Conservation (phyloP, 2,329 filamentous ascomycete genomes). For the Colletotrichum ledebouriae region DNA sequence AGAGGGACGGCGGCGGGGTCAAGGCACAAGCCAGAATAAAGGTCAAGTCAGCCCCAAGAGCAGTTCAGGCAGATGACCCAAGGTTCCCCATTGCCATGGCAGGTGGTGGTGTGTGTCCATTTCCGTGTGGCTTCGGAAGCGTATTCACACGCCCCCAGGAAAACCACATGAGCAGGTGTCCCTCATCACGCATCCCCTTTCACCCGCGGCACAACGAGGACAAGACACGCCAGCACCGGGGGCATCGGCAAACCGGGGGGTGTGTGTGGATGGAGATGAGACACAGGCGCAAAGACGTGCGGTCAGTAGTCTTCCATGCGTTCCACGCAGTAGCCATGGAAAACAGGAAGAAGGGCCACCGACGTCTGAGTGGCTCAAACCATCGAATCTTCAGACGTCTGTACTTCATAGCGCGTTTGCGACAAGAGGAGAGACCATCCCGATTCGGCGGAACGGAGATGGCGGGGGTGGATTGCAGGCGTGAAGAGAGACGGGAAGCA, state of each 20-base stretch:
- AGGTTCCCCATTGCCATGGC: slow-evolving; percentile 17
- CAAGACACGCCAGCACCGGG: slow-evolving; percentile 21
- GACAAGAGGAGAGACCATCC: slow-evolving; percentile 34
- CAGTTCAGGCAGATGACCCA: slow-evolving; percentile 37
- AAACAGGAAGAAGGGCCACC: slow-evolving; percentile 1
- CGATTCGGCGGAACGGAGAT: slow-evolving; percentile 43
- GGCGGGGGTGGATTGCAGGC: not conserved
- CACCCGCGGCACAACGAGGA: slow-evolving; percentile 32
- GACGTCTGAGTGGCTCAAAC: slow-evolving; percentile 32
- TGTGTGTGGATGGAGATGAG: slow-evolving; percentile 22
- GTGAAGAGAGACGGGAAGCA: not conserved
- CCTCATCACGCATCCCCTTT: slow-evolving; percentile 20
- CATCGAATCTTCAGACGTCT: slow-evolving; percentile 40
- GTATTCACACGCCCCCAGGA: slow-evolving; percentile 11
- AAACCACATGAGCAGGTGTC: slow-evolving; percentile 30
- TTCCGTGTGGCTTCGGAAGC: slow-evolving; percentile 12
- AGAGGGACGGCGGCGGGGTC: slow-evolving; percentile 4
- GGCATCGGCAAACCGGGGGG: slow-evolving; percentile 30
- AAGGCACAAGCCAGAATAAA: slow-evolving; percentile 40
- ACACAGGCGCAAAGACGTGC: not conserved
- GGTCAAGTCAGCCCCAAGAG: slow-evolving; percentile 13
- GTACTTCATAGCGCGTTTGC: slow-evolving; percentile 31
- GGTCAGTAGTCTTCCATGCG: not conserved
- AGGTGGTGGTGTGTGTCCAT: not conserved
- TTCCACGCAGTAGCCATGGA: slow-evolving; percentile 6